Conservation (phyloP, 73 alveolate species). For the Symbiodinium pilosum region DNA sequence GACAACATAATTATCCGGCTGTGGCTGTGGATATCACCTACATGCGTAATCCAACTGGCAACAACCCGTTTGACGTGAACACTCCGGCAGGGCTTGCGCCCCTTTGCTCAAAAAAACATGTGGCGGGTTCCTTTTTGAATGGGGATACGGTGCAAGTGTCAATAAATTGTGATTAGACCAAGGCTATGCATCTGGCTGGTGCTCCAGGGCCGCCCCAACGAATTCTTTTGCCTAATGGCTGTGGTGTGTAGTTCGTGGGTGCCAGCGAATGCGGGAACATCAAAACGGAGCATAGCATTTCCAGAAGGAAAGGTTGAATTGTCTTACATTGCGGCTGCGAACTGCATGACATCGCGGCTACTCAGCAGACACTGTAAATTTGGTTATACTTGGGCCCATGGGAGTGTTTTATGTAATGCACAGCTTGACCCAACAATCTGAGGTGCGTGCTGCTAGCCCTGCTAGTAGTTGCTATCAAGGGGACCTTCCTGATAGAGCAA, state of each 20-base stretch:
- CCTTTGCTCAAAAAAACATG: not conserved
- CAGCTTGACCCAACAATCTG: not conserved
- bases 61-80: conserved; percentile 30
- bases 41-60: too few species aligned
- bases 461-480: not conserved
- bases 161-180: too few species aligned
- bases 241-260: conserved; percentile 26
- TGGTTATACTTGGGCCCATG: not conserved
- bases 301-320: not conserved
- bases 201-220: not conserved
- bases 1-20: not conserved
- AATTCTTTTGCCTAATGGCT: not conserved
- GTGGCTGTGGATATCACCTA: conserved; percentile 22
- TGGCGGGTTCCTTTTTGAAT: not conserved
- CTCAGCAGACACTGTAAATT: not conserved
- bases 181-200: not conserved
- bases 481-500: not conserved
- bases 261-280: not conserved
- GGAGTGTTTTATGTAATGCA: not conserved
- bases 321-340: not conserved
- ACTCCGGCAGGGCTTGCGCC: not conserved
- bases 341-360: conserved; percentile 19
- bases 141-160: too few species aligned
- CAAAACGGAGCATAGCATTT: not conserved
- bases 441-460: not conserved